A percentile compares a stretch with the other conserved stretches of the same genome.
phyloP scores from a whole-genome alignment of 1,284 basidiomycete genomes.

The Mycena citricolor region DNA sequence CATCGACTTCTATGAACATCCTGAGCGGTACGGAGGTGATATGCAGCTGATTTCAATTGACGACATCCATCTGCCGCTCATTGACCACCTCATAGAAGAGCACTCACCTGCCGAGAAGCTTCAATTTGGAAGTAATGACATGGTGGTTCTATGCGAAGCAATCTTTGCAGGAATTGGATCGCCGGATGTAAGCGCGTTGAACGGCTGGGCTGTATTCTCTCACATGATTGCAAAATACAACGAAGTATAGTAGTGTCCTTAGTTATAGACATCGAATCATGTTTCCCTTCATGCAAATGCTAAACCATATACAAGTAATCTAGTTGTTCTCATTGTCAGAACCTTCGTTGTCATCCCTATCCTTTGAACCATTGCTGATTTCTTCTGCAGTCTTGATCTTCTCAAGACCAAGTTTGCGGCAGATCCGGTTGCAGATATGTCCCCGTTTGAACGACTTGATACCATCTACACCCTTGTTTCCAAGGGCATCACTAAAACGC shows the following conservation, averaged over 20 bases:
- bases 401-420: no score
- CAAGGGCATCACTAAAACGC: not conserved
- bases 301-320: no score
- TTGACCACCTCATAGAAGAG: slow-evolving; percentile 24
- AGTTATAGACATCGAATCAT: not conserved
- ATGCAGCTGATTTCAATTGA: slow-evolving; percentile 25
- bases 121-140: slow-evolving; percentile 26
- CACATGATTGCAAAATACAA: slow-evolving; percentile 16
- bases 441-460: slow-evolving; percentile 2
- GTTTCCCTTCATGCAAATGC: not conserved
- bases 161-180: slow-evolving; percentile 21
- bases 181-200: slow-evolving; percentile 19
- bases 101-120: slow-evolving; percentile 24
- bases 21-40: slow-evolving; percentile 22
- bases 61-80: slow-evolving; percentile 11
- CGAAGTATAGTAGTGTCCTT: not conserved
- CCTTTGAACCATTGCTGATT: no score
- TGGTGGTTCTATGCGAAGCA: slow-evolving; percentile 21
- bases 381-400: no score
- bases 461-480: not conserved
- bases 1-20: slow-evolving; percentile 26
- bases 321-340: no score
- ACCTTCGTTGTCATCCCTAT: no score
- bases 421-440: slow-evolving; percentile 4
- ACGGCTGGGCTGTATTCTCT: slow-evolving; percentile 26